phyloP scores from a whole-genome alignment of 306 rosid genomes.

The Dalbergia cultrata region DNA sequence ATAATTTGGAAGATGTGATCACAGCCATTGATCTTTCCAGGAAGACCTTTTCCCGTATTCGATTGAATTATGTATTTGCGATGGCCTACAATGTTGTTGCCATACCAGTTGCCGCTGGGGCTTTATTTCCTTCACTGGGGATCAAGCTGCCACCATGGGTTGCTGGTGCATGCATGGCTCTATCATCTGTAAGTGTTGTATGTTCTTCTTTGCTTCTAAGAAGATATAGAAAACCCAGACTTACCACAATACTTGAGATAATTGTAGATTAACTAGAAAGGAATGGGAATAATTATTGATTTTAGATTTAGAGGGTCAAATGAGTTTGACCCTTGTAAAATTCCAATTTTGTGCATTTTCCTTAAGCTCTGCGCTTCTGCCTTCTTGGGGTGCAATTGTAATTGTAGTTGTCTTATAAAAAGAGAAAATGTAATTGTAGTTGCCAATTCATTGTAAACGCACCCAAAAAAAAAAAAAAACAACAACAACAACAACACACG shows the following conservation, averaged over 20 bases:
- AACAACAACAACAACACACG: too few relatives aligned
- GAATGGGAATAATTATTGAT: conserved; percentile 22
- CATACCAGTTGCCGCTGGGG: conserved; percentile 89
- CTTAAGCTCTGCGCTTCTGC: not conserved
- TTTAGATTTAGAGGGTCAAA: conserved; percentile 43
- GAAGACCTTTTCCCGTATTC: conserved; percentile 77
- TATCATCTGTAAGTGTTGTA: conserved; percentile 86
- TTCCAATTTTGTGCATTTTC: conserved; percentile 61
- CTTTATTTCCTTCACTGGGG: conserved; percentile 69
- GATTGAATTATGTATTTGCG: conserved; percentile 81
- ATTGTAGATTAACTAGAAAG: conserved; percentile 69
- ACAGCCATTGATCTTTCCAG: conserved; percentile 90
- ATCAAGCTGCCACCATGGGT: conserved; percentile 87
- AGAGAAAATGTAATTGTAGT: not conserved
- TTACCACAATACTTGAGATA: conserved; percentile 82
- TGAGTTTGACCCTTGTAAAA: conserved; percentile 42
- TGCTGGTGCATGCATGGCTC: conserved; percentile 95
- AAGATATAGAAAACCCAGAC: conserved; percentile 83
- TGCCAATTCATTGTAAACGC: conserved; percentile 62
- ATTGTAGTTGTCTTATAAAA: not conserved
- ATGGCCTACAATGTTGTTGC: conserved; percentile 91
- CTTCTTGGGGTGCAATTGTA: conserved; percentile 47
- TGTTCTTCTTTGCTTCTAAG: conserved; percentile 84
- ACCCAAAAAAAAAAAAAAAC: not conserved
- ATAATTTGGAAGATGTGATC: conserved; percentile 87